Base-by-base conservation (phyloP, 805 yeast species). In the Zygosaccharomyces pseudorouxii region DNA sequence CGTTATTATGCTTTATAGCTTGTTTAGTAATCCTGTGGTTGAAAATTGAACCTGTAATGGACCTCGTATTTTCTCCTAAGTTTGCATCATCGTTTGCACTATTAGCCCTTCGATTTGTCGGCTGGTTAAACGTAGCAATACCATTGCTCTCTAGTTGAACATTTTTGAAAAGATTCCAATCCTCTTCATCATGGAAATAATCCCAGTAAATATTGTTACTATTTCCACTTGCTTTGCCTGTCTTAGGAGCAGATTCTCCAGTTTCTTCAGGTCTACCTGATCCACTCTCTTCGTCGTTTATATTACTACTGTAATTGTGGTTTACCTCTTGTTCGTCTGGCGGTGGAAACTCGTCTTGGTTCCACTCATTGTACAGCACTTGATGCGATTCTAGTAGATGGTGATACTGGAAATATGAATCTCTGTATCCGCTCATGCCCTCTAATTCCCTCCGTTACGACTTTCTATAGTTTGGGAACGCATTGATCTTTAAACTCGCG, bases 101-200 rank as follows among this genome's bases (percentile, higher is more conserved):
- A 3, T 5, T 43, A 16, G 12, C 30, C 19, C 16, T 27, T 25
- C 25, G 22, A 29, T 51, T 47, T 6, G 23, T 23, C n/a, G 54
- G 51, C 25, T 33, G 49, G 39, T 51, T 47, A 38, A 53, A 56
- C 3, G 58, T 49, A 10, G 55, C 58, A 3, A 52, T 45, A 29
- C 68, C 68, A 41, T 61, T 59, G 37, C 63, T 53, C 38, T 62
- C 65, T 27, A 56, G 45, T 37, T 57, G 54, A 25, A 52, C 46
- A 10, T 52, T 49, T 35, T 58, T 57, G 43, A 64, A 64, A 1
- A 59, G 48, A 37, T 57, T 55, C 65, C 67, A 63, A 42, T 59
- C 61, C 8, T 61, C 67, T 42, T 63, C 67, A 31, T 61, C 67
- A 41, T 62, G 62, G 38, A 62, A 64, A 35, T 52, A 56, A 37